phyloP scores from a whole-genome alignment of 768 basidiomycete species.

The Tephrocybe sp. region DNA sequence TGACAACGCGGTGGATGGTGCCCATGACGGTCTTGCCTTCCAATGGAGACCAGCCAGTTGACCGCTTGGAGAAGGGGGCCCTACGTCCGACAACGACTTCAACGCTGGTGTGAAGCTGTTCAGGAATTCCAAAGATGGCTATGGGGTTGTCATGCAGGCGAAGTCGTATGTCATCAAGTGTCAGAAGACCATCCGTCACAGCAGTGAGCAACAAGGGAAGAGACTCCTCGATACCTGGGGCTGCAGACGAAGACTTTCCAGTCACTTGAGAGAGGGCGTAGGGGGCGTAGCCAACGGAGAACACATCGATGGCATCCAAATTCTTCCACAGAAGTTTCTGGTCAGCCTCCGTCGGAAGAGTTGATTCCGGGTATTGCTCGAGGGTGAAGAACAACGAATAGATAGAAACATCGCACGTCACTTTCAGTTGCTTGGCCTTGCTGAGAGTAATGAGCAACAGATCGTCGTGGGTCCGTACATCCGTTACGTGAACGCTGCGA shows the following conservation, averaged over 20 bases:
- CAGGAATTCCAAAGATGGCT: slow-evolving; percentile 87
- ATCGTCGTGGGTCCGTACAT: slow-evolving; percentile 85
- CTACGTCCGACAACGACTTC: slow-evolving; percentile 90
- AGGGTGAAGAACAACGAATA: slow-evolving; percentile 87
- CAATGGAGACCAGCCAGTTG: slow-evolving; percentile 81
- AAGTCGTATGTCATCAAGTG: slow-evolving; percentile 77
- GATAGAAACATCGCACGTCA: slow-evolving; percentile 94
- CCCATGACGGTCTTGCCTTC: slow-evolving; percentile 63
- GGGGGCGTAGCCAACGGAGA: slow-evolving; percentile 87
- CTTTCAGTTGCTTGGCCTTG: slow-evolving; percentile 91
- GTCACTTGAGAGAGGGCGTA: slow-evolving; percentile 70
- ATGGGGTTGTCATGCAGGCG: slow-evolving; percentile 92
- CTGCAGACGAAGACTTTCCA: slow-evolving; percentile 58
- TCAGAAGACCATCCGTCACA: slow-evolving; percentile 75
- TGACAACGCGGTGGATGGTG: slow-evolving; percentile 84
- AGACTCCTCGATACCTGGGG: slow-evolving; percentile 85
- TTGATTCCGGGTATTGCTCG: slow-evolving; percentile 68
- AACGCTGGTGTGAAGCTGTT: slow-evolving; percentile 83
- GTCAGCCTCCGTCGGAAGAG: slow-evolving; percentile 73
- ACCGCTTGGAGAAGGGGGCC: slow-evolving; percentile 50
- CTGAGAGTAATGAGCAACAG: slow-evolving; percentile 88
- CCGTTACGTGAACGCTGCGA: slow-evolving; percentile 87
- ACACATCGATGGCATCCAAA: slow-evolving; percentile 81
- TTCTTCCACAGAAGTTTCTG: slow-evolving; percentile 87
- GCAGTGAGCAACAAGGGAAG: slow-evolving; percentile 88